phyloP scores from a whole-genome alignment of 768 basidiomycete species.

The Auriscalpium orientale region DNA sequence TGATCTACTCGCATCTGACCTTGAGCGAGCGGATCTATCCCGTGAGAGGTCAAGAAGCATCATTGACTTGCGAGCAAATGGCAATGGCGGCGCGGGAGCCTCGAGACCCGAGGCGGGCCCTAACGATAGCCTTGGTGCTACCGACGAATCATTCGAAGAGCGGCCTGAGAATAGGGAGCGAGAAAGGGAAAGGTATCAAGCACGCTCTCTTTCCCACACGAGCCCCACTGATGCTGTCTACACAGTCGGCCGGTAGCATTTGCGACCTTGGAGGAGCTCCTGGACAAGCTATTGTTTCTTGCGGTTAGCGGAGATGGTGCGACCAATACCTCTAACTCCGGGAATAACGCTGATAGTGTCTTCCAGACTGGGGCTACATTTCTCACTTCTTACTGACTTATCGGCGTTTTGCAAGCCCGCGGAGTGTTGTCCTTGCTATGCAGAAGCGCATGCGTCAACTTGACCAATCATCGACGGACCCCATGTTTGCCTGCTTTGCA shows the following conservation, averaged over 20 bases:
- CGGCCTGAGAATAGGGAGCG: not conserved
- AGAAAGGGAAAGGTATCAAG: constrained; percentile 41
- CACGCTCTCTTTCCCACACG: not conserved
- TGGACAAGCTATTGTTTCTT: constrained; percentile 78
- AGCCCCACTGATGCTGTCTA: constrained; percentile 12
- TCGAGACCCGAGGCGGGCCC: constrained; percentile 1
- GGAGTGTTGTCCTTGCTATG: constrained; percentile 77
- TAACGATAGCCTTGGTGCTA: constrained; percentile 2
- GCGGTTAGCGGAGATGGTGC: constrained; percentile 80
- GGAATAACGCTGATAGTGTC: constrained; percentile 3
- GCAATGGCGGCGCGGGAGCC: not conserved
- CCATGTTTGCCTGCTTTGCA: constrained; percentile 81
- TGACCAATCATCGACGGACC: constrained; percentile 64
- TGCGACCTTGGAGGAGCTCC: constrained; percentile 69
- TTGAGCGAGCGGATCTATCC: constrained; percentile 28
- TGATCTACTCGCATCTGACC: constrained; percentile 36
- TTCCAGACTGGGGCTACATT: constrained; percentile 65
- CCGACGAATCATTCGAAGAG: constrained; percentile 10
- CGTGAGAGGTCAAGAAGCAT: constrained; percentile 16
- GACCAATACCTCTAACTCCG: constrained; percentile 13
- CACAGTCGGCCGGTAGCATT: constrained; percentile 56
- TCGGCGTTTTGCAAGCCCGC: constrained; percentile 73
- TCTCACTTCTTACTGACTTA: constrained; percentile 79
- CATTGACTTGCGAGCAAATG: constrained; percentile 2
- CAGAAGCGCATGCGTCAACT: constrained; percentile 79